phyloP scores from a whole-genome alignment of 495 filamentous ascomycete genomes.

The Talaromyces adpressus region DNA sequence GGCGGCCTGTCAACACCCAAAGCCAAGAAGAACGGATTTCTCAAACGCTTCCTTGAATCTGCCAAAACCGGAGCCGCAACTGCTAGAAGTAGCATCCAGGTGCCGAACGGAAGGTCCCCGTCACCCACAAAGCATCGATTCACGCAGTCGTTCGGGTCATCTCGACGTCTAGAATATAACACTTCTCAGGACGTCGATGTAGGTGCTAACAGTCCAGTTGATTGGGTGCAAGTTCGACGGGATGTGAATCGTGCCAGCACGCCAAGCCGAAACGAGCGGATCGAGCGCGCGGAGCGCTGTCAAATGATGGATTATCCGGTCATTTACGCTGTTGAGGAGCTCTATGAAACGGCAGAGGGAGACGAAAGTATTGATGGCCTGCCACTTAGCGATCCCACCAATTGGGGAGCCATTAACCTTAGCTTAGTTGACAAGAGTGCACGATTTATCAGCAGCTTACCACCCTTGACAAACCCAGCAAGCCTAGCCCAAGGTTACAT shows the following conservation, averaged over 20 bases:
- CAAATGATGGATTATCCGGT: constrained; percentile 91
- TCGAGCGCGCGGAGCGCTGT: constrained; percentile 82
- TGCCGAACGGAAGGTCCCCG: constrained; percentile 41
- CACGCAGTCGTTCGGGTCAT: constrained; percentile 21
- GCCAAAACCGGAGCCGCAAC: constrained; percentile 91
- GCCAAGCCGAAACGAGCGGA: constrained; percentile 77
- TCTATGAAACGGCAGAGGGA: constrained; percentile 79
- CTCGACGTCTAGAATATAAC: constrained; percentile 29
- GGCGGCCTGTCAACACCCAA: constrained; percentile 84
- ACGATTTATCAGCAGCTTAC: constrained; percentile 82
- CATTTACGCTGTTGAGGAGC: constrained; percentile 79
- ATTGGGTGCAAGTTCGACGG: constrained; percentile 93
- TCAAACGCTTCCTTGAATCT: constrained; percentile 92
- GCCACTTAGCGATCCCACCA: constrained; percentile 72
- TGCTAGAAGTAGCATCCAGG: constrained; percentile 76
- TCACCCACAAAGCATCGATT: constrained; percentile 44
- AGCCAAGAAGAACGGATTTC: constrained; percentile 85
- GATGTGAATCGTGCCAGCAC: constrained; percentile 95
- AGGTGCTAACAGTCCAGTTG: constrained; percentile 47
- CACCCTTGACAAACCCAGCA: constrained; percentile 77
- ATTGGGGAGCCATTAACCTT: constrained; percentile 74
- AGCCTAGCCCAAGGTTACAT: constrained; percentile 87
- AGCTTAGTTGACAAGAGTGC: constrained; percentile 91
- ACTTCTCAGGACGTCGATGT: constrained; percentile 62
- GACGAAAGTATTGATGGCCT: constrained; percentile 84